A percentile compares a stretch with the other conserved stretches of the same genome.
Conservation (phyloP, 345 rosid genomes). For the Arabis alpina region DNA sequence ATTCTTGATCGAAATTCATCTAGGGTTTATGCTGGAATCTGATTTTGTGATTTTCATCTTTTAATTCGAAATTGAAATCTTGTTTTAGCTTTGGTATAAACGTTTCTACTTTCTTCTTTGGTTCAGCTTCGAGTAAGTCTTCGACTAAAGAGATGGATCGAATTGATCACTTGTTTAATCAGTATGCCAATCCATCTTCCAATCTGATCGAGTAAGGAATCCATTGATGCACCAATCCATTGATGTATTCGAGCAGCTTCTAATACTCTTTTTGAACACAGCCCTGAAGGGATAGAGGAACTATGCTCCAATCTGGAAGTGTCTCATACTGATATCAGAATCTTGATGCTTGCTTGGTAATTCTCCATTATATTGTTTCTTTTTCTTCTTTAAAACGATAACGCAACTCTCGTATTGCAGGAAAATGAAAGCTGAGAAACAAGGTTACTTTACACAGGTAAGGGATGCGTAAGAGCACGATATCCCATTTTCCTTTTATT, state of each 20-base stretch:
- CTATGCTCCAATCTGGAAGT: constrained; percentile 90
- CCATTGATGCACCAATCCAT: not conserved
- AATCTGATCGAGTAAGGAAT: constrained; percentile 84
- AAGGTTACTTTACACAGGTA: constrained; percentile 94
- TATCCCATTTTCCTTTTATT: not conserved
- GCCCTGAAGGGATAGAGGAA: constrained; percentile 94
- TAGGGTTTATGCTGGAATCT: constrained; percentile 36
- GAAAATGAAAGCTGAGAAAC: constrained; percentile 98
- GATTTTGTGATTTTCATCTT: not conserved
- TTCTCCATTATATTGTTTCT: constrained; percentile 14
- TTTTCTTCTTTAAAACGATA: constrained; percentile 10
- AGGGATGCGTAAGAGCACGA: constrained; percentile 36
- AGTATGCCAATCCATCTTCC: constrained; percentile 76
- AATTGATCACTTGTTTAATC: constrained; percentile 70
- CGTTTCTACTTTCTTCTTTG: constrained; percentile 12
- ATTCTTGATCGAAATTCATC: not conserved
- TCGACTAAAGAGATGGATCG: constrained; percentile 93
- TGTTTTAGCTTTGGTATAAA: not conserved
- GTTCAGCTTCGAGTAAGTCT: constrained; percentile 82
- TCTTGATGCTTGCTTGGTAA: constrained; percentile 99
- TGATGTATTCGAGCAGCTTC: too few species aligned
- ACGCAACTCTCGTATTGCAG: constrained; percentile 47
- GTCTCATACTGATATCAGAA: constrained; percentile 86
- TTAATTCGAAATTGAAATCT: constrained; percentile 4
- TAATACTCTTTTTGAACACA: constrained; percentile 39